phyloP scores from a whole-genome alignment of 2,329 filamentous ascomycete species.

The Aphanocladium album region DNA sequence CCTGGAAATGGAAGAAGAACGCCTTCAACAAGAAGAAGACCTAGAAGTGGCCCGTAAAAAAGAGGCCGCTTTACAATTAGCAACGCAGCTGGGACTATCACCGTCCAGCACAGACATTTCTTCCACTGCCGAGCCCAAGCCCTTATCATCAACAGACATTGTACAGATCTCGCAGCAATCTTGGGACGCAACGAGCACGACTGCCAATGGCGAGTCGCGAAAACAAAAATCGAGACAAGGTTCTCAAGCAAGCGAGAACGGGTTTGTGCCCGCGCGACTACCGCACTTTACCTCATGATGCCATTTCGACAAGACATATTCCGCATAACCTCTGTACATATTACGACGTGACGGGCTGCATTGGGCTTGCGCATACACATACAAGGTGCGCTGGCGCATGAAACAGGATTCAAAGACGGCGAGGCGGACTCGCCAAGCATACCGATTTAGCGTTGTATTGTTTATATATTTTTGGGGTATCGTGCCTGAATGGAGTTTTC shows the following conservation, averaged over 20 bases:
- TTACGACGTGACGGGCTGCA: slow-evolving; percentile 2
- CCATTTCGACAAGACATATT: background rate
- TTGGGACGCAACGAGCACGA: background rate
- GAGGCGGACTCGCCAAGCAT: background rate
- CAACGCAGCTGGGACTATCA: slow-evolving; percentile 43
- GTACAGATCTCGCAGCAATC: slow-evolving; percentile 26
- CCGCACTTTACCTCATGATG: slow-evolving; percentile 45
- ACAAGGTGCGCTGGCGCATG: background rate
- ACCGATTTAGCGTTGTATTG: slow-evolving; percentile 4
- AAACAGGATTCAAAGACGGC: background rate
- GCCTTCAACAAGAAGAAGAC: slow-evolving; percentile 47
- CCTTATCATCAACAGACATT: slow-evolving; percentile 23
- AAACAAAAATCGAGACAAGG: slow-evolving; percentile 3
- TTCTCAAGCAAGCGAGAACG: slow-evolving; percentile 17
- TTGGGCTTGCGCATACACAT: background rate
- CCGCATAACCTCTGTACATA: background rate
- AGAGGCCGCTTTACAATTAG: slow-evolving; percentile 47
- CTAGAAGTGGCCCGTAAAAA: slow-evolving; percentile 48
- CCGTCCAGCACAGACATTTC: slow-evolving; percentile 16
- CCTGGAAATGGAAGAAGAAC: slow-evolving; percentile 48
- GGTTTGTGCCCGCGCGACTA: slow-evolving; percentile 55
- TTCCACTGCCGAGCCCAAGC: slow-evolving; percentile 19
- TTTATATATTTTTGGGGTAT: background rate
- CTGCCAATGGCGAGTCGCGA: slow-evolving; percentile 10
- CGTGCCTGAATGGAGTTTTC: slow-evolving; percentile 1